Conservation (phyloP, 2,329 filamentous ascomycete genomes). For the Pseudocercospora pini-densiflorae region DNA sequence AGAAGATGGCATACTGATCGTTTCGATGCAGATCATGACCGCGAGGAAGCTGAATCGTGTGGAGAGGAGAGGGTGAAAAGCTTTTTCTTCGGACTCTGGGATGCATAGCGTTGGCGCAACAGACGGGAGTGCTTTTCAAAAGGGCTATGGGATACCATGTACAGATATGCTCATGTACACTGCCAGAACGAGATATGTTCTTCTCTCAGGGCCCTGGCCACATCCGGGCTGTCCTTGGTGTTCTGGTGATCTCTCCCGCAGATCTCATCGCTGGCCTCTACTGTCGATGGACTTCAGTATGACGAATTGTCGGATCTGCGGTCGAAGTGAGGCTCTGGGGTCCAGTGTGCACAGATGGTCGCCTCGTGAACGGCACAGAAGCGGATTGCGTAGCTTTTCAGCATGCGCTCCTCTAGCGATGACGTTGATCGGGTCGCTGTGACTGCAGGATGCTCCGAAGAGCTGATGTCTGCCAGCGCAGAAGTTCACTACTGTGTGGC, state of each 20-base stretch:
- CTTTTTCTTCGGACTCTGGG: not conserved
- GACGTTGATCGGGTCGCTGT: too few relatives aligned
- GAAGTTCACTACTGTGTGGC: too few relatives aligned
- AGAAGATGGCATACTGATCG: conserved; percentile 14
- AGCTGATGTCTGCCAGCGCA: too few relatives aligned
- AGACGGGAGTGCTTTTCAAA: not conserved
- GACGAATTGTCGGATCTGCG: too few relatives aligned
- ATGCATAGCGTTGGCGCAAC: conserved; percentile 29
- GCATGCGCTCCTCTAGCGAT: too few relatives aligned
- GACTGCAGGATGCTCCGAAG: too few relatives aligned
- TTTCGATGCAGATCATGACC: conserved; percentile 58
- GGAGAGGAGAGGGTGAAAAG: conserved; percentile 52
- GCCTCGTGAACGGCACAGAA: too few relatives aligned
- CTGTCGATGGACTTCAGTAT: not conserved
- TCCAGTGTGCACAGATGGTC: too few relatives aligned
- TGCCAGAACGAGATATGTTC: not conserved
- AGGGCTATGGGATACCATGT: conserved; percentile 14
- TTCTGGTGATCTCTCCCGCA: not conserved
- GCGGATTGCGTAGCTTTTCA: too few relatives aligned
- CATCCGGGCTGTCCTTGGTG: not conserved
- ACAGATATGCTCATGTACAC: conserved; percentile 20
- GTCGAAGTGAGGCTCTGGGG: too few relatives aligned
- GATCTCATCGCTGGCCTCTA: not conserved
- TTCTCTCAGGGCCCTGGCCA: not conserved
- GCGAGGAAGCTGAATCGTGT: conserved; percentile 63